phyloP scores from a whole-genome alignment of 1,284 basidiomycete species.

The Papiliotrema laurentii region DNA sequence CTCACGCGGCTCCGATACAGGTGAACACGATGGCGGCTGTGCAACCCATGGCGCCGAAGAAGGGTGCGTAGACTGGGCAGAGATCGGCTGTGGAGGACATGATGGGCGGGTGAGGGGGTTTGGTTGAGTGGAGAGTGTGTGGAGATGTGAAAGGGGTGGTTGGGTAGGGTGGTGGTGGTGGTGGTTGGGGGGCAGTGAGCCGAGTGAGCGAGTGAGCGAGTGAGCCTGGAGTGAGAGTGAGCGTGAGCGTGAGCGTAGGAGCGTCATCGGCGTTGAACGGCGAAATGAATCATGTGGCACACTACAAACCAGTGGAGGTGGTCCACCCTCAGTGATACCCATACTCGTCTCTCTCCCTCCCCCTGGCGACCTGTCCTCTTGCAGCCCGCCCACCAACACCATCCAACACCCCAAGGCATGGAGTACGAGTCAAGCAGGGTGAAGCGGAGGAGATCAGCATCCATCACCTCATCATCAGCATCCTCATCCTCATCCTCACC shows the following conservation, averaged over 20 bases:
- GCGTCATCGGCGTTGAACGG: background rate
- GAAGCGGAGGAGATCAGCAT: constrained; percentile 65
- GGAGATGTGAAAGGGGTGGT: background rate
- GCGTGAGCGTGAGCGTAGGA: background rate
- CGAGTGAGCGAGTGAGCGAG: background rate
- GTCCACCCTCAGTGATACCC: constrained; percentile 1
- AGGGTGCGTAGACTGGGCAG: constrained; percentile 91
- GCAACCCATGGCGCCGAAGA: constrained; percentile 97
- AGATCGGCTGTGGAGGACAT: constrained; percentile 72
- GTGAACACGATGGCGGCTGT: constrained; percentile 96
- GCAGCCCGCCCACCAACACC: background rate
- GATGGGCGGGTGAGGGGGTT: constrained; percentile 8
- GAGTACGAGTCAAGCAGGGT: constrained; percentile 54
- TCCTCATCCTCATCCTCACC: constrained; percentile 1
- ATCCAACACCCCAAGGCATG: background rate
- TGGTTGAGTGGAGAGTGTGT: too few species aligned
- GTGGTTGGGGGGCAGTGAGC: too few species aligned
- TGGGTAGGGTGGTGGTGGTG: background rate
- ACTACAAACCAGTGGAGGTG: constrained; percentile 2
- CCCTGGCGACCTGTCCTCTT: background rate
- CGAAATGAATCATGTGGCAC: background rate
- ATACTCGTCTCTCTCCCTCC: background rate
- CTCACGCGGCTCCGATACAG: constrained; percentile 56
- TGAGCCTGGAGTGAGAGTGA: too few species aligned
- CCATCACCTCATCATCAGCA: constrained; percentile 8